These are phyloP conservation scores for Phytophthora aleatoria DNA, from an alignment of 352 stramenopile species.

Conservation along the genomic window DNA sequence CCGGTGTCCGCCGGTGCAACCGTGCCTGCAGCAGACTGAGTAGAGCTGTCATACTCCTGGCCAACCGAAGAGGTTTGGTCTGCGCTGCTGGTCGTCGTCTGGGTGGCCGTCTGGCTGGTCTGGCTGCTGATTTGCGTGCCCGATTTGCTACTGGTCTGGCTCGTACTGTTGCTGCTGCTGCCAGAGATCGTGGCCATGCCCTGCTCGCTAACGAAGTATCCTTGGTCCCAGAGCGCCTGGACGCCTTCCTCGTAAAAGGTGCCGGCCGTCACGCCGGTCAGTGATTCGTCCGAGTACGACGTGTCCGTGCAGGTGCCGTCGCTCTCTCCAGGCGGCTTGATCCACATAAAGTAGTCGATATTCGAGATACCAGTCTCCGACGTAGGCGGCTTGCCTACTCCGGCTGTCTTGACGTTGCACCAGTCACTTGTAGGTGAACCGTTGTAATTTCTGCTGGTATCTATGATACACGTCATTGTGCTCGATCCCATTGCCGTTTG, in stretches of 20 bases:
- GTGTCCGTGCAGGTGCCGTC: slow-evolving; percentile 60
- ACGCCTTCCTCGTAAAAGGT: slow-evolving; percentile 66
- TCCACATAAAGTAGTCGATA: slow-evolving; percentile 74
- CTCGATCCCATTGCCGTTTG: slow-evolving; percentile 50
- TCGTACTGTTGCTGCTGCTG: slow-evolving; percentile 19
- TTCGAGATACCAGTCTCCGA: slow-evolving; percentile 48
- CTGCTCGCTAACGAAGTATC: slow-evolving; percentile 59
- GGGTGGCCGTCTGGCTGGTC: not conserved
- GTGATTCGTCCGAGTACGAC: slow-evolving; percentile 31
- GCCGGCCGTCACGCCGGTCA: slow-evolving; percentile 49
- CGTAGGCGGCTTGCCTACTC: slow-evolving; percentile 62
- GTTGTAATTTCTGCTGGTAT: slow-evolving; percentile 71
- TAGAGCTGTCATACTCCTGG: slow-evolving; percentile 24
- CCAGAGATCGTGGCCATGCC: slow-evolving; percentile 30
- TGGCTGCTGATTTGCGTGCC: slow-evolving; percentile 14
- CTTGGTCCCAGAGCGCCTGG: slow-evolving; percentile 64
- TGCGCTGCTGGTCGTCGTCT: slow-evolving; percentile 15
- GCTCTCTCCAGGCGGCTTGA: slow-evolving; percentile 69
- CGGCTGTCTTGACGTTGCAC: slow-evolving; percentile 69
- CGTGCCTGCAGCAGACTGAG: slow-evolving; percentile 20
- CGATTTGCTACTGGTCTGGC: slow-evolving; percentile 8
- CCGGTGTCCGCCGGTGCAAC: slow-evolving; percentile 19
- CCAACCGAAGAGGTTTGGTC: slow-evolving; percentile 17
- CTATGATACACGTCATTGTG: slow-evolving; percentile 57
- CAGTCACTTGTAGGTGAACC: slow-evolving; percentile 48